A percentile compares a stretch with the other conserved stretches of the same genome.
Conservation (phyloP, 2,329 filamentous ascomycete species). For the Ophiocordyceps camponoti-rufipedis region DNA sequence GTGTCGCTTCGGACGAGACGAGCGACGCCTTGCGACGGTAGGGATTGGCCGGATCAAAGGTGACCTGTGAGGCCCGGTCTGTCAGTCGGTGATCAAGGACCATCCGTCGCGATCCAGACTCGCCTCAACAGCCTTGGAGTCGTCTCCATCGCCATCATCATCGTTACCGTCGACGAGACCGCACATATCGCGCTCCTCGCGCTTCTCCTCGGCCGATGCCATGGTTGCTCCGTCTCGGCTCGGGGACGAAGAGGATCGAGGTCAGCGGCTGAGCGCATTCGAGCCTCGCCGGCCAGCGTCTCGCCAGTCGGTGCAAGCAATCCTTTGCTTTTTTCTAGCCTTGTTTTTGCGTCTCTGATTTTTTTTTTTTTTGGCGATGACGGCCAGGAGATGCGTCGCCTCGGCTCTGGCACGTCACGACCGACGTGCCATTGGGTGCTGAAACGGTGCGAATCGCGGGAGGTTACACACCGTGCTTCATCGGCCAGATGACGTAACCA, state of each 20-base stretch:
- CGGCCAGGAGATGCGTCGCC: too few species aligned
- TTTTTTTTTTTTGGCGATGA: too few species aligned
- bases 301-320: too few species aligned
- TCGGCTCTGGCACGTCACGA: too few species aligned
- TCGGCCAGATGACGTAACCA: background rate
- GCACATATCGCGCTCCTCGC: background rate
- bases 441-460: background rate
- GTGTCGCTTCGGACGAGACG: constrained; percentile 27
- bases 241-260: background rate
- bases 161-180: background rate
- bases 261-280: background rate
- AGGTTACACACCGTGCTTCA: background rate
- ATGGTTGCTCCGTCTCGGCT: background rate
- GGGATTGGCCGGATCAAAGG: constrained; percentile 40
- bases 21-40: constrained; percentile 51
- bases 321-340: too few species aligned
- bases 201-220: background rate
- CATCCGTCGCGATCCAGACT: too few species aligned
- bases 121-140: constrained; percentile 27
- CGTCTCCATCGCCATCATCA: constrained; percentile 14
- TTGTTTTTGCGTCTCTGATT: too few species aligned
- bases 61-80: constrained; percentile 12
- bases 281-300: background rate
- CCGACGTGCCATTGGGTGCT: background rate
- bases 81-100: too few species aligned